phyloP scores from a whole-genome alignment of 2,329 filamentous ascomycete species.

The Rhexocercosporidium sp. region DNA sequence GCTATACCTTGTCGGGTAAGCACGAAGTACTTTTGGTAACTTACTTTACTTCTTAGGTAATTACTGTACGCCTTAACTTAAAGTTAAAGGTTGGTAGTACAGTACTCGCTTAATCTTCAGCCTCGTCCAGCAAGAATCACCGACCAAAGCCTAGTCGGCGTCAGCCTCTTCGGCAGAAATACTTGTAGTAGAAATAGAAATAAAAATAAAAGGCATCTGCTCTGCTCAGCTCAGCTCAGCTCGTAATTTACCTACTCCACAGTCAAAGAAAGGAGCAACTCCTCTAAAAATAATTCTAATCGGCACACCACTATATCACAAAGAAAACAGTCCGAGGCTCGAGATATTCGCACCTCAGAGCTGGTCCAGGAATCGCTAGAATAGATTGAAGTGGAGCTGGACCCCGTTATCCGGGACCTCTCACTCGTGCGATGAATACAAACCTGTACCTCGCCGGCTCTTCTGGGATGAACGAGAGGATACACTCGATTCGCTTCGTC shows the following conservation, averaged over 20 bases:
- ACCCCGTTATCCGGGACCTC: conserved; percentile 1
- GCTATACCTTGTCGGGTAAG: background rate
- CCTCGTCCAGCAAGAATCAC: conserved; percentile 1
- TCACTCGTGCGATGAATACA: background rate
- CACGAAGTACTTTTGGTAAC: background rate
- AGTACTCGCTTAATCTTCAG: too few species aligned
- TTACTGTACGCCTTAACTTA: too few species aligned
- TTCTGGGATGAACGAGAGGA: background rate
- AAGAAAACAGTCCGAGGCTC: background rate
- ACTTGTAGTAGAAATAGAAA: background rate
- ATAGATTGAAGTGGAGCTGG: background rate
- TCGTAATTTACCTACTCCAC: background rate
- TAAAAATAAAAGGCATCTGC: background rate
- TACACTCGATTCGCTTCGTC: background rate
- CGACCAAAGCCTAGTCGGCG: background rate
- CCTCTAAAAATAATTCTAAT: too few species aligned
- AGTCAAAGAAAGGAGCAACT: background rate
- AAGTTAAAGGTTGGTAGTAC: too few species aligned
- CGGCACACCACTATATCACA: too few species aligned
- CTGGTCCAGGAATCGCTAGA: background rate
- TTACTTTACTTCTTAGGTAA: too few species aligned
- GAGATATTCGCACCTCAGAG: background rate
- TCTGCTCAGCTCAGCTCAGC: background rate
- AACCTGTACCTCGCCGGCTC: background rate
- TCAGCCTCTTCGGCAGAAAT: background rate